Conservation (phyloP, 495 filamentous ascomycete genomes). For the Daldinia bambusicola region DNA sequence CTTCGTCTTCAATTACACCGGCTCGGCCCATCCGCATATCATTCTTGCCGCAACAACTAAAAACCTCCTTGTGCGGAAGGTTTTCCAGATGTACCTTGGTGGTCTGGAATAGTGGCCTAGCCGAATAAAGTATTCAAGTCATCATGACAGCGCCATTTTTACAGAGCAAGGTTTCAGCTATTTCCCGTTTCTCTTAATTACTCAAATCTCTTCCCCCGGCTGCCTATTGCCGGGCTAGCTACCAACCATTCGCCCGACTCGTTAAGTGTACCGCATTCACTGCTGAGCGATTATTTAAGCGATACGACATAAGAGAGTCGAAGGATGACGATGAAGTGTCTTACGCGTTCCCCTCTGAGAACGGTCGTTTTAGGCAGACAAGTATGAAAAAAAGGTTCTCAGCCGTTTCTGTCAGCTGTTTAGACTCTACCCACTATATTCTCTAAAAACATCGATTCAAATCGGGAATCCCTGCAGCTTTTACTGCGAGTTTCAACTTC, state of each 20-base stretch:
- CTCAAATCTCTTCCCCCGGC: neutral
- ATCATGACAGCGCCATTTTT: slow-evolving; percentile 4
- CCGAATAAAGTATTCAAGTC: slow-evolving; percentile 33
- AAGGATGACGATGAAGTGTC: neutral
- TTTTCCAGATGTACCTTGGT: slow-evolving; percentile 5
- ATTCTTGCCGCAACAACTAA: slow-evolving; percentile 12
- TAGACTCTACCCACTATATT: neutral
- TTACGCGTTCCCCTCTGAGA: neutral
- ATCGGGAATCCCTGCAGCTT: neutral
- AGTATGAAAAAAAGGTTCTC: neutral
- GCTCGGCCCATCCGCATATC: slow-evolving; percentile 14
- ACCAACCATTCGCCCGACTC: neutral
- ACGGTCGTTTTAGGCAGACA: neutral
- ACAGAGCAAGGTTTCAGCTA: neutral
- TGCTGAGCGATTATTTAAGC: neutral
- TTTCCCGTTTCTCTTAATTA: neutral
- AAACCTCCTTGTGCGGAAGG: slow-evolving; percentile 13
- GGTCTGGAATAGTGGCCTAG: neutral
- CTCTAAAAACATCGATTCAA: neutral
- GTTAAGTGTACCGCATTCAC: neutral
- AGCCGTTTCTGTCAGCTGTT: neutral
- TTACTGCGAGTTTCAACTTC: slow-evolving; percentile 22
- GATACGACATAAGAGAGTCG: neutral
- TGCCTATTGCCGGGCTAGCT: neutral
- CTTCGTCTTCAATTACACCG: slow-evolving; percentile 34